phyloP scores from a whole-genome alignment of 2,329 filamentous ascomycete genomes.

The Waltergamsia citrina region DNA sequence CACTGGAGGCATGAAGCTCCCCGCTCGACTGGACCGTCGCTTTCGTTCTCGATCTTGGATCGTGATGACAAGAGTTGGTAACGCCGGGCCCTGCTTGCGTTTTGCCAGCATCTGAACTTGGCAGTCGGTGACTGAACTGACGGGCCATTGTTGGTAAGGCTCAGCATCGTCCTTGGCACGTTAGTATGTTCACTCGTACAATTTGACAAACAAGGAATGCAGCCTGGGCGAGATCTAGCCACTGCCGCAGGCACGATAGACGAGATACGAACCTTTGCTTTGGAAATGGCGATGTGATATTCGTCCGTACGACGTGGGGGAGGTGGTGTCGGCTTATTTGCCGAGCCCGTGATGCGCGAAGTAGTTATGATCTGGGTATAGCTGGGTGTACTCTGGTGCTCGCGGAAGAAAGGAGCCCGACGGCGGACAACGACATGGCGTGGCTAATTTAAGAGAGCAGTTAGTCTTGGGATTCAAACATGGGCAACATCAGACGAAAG shows the following conservation, averaged over 20 bases:
- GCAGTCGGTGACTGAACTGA: conserved; percentile 44
- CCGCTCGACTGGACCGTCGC: conserved; percentile 53
- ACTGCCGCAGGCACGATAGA: too few species aligned
- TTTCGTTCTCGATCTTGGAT: conserved; percentile 54
- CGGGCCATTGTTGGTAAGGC: conserved; percentile 41
- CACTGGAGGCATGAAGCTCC: conserved; percentile 40
- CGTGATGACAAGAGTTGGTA: conserved; percentile 50
- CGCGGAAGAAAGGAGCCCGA: conserved; percentile 19
- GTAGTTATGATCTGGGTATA: conserved; percentile 10
- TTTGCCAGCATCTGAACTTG: conserved; percentile 49
- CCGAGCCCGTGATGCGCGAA: conserved; percentile 11
- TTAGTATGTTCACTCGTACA: too few species aligned
- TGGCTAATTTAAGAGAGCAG: conserved; percentile 26
- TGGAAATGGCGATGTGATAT: conserved; percentile 44
- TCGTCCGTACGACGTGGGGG: conserved; percentile 21
- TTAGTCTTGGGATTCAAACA: conserved; percentile 6
- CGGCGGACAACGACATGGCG: conserved; percentile 50
- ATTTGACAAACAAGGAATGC: too few species aligned
- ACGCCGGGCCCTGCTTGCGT: conserved; percentile 49
- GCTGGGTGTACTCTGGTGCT: conserved; percentile 23
- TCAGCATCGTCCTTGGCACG: conserved; percentile 33
- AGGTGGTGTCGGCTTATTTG: conserved; percentile 8
- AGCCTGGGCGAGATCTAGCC: too few species aligned
- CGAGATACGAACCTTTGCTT: conserved; percentile 35
- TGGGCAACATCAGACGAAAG: background rate